Percentiles rank a stretch among this genome's conserved stretches.
phyloP scores from a whole-genome alignment of 164 flowering plant genomes.

The Houttuynia cordata region DNA sequence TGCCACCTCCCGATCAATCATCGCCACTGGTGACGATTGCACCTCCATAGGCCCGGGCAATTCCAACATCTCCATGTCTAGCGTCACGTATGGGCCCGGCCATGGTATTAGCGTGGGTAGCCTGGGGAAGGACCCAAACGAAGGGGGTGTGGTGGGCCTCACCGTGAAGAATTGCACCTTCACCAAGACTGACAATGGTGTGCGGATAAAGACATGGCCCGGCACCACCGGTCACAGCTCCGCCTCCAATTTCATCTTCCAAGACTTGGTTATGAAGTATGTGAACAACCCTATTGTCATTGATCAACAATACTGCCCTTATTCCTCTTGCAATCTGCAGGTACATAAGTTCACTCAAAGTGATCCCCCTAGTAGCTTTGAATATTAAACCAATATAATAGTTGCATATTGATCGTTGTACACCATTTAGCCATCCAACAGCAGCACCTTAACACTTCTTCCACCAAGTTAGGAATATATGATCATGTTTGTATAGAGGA shows the following conservation, averaged over 20 bases:
- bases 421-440: too few species aligned
- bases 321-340: constrained; percentile 16
- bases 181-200: constrained; percentile 38
- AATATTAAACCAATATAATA: too few species aligned
- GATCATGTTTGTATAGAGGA: not conserved
- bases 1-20: not conserved
- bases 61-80: not conserved
- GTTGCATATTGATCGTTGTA: too few species aligned
- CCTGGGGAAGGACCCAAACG: constrained; percentile 21
- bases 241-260: constrained; percentile 44
- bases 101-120: constrained; percentile 19
- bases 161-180: constrained; percentile 25
- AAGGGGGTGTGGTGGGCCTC: constrained; percentile 21
- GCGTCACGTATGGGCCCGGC: constrained; percentile 1
- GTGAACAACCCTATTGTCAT: constrained; percentile 55
- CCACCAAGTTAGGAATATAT: too few species aligned
- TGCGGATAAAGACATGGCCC: constrained; percentile 63
- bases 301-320: constrained; percentile 48
- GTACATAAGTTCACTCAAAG: not conserved
- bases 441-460: too few species aligned
- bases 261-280: constrained; percentile 42
- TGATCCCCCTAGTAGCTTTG: too few species aligned
- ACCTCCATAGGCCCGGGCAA: constrained; percentile 3
- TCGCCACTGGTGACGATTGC: constrained; percentile 3
- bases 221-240: constrained; percentile 33